Conservation (phyloP, 1,284 basidiomycete genomes). For the Agaricales sp. region DNA sequence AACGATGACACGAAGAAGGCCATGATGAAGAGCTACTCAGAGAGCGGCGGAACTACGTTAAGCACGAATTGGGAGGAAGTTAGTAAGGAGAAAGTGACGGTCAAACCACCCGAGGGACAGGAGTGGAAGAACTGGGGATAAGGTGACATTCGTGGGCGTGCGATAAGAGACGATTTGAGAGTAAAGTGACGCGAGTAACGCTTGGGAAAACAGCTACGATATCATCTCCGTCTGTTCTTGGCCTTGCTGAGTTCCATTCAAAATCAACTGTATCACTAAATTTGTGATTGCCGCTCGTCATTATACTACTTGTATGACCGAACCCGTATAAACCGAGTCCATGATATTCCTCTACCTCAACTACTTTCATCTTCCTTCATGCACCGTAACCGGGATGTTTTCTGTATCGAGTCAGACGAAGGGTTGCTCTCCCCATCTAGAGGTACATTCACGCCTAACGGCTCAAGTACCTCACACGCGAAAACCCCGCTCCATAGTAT, state of each 20-base stretch:
- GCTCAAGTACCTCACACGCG: background rate
- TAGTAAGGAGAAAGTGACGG: conserved; percentile 51
- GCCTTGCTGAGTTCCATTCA: too few species aligned
- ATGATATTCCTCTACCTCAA: too few species aligned
- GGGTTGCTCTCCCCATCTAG: background rate
- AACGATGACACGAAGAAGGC: conserved; percentile 84
- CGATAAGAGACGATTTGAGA: too few species aligned
- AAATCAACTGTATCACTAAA: too few species aligned
- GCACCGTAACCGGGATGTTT: background rate
- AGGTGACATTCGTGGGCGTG: too few species aligned
- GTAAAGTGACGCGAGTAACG: too few species aligned
- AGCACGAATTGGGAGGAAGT: conserved; percentile 94
- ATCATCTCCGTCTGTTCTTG: too few species aligned
- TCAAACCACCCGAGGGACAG: conserved; percentile 75
- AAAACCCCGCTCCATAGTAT: background rate
- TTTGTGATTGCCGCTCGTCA: too few species aligned
- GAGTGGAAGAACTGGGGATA: conserved; percentile 67
- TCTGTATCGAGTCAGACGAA: background rate
- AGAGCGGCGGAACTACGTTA: conserved; percentile 85
- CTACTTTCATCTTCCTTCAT: too few species aligned
- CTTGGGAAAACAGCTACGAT: too few species aligned
- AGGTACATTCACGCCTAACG: background rate
- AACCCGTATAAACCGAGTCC: too few species aligned
- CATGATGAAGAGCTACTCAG: conserved; percentile 94
- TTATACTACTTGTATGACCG: too few species aligned